These are phyloP conservation scores for Calonectria leucothoes DNA, from an alignment of 2,329 filamentous ascomycete species.

Conservation along the genomic window DNA sequence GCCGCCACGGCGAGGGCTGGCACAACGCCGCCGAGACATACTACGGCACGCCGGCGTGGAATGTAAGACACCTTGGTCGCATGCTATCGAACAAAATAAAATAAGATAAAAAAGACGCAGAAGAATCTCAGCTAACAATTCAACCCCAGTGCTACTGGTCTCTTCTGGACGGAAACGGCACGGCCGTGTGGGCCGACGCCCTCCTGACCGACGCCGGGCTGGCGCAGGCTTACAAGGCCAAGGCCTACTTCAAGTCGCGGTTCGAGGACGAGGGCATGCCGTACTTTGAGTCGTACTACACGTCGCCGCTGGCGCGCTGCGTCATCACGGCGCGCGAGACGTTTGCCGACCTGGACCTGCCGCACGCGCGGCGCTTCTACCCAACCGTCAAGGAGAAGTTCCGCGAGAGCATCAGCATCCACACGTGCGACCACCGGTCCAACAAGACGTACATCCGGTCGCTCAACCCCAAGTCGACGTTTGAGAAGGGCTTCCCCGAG, in stretches of 20 bases:
- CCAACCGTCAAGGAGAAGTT: slow-evolving; percentile 74
- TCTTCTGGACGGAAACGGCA: slow-evolving; percentile 71
- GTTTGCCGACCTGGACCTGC: slow-evolving; percentile 65
- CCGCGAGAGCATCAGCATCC: slow-evolving; percentile 74
- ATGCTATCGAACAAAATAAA: no score
- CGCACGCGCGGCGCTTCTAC: slow-evolving; percentile 61
- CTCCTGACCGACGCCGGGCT: slow-evolving; percentile 69
- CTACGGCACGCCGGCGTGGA: slow-evolving; percentile 77
- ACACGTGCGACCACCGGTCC: slow-evolving; percentile 75
- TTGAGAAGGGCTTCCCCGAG: slow-evolving; percentile 73
- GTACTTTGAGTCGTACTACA: slow-evolving; percentile 73
- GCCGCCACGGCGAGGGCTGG: slow-evolving; percentile 76
- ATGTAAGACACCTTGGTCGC: slow-evolving; percentile 56
- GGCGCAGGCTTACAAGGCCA: slow-evolving; percentile 67
- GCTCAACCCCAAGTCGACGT: slow-evolving; percentile 63
- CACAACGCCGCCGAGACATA: slow-evolving; percentile 72
- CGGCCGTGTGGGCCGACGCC: slow-evolving; percentile 72
- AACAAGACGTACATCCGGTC: slow-evolving; percentile 63
- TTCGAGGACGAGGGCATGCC: slow-evolving; percentile 66
- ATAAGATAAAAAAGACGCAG: no score
- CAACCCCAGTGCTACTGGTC: slow-evolving; percentile 71
- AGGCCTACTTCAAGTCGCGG: slow-evolving; percentile 68
- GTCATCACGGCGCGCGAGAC: slow-evolving; percentile 72
- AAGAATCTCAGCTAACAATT: background rate
- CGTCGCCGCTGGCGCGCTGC: slow-evolving; percentile 72